phyloP scores from a whole-genome alignment of 2,329 filamentous ascomycete species.

The Botryotinia convoluta region DNA sequence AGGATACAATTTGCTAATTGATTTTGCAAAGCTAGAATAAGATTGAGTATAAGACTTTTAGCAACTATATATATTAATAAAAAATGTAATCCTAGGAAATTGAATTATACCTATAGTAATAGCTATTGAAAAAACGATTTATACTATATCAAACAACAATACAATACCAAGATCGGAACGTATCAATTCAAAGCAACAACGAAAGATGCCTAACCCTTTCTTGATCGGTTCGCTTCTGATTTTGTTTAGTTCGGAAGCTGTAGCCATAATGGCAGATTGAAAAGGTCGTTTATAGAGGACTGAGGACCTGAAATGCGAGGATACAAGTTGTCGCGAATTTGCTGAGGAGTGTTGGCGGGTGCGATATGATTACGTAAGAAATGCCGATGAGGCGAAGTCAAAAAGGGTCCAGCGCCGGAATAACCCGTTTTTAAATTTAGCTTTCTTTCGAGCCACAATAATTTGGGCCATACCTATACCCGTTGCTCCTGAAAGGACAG shows the following conservation, averaged over 20 bases:
- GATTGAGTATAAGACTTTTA: slow-evolving; percentile 25
- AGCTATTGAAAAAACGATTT: slow-evolving; percentile 25
- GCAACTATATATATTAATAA: slow-evolving; percentile 23
- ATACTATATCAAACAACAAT: slow-evolving; percentile 23
- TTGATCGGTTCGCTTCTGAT: slow-evolving; percentile 26
- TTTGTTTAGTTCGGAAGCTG: slow-evolving; percentile 28
- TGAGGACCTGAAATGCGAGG: slow-evolving; percentile 8
- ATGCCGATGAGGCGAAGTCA: too few relatives aligned
- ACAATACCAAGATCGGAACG: slow-evolving; percentile 24
- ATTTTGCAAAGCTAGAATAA: slow-evolving; percentile 25
- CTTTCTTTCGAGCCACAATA: slow-evolving; percentile 20
- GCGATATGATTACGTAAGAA: too few relatives aligned
- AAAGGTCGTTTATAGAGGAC: slow-evolving; percentile 20
- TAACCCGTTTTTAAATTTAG: too few relatives aligned
- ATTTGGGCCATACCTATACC: slow-evolving; percentile 25
- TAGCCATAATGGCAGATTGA: slow-evolving; percentile 25
- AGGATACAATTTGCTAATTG: slow-evolving; percentile 21
- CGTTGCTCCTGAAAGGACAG: slow-evolving; percentile 27
- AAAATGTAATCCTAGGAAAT: slow-evolving; percentile 8
- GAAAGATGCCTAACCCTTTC: slow-evolving; percentile 25
- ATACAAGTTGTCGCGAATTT: background rate
- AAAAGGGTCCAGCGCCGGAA: too few relatives aligned
- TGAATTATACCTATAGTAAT: slow-evolving; percentile 19
- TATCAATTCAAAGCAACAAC: slow-evolving; percentile 27
- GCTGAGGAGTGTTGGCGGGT: background rate